Conservation (phyloP, 441 rosid genomes). For the Corymbia citriodora region DNA sequence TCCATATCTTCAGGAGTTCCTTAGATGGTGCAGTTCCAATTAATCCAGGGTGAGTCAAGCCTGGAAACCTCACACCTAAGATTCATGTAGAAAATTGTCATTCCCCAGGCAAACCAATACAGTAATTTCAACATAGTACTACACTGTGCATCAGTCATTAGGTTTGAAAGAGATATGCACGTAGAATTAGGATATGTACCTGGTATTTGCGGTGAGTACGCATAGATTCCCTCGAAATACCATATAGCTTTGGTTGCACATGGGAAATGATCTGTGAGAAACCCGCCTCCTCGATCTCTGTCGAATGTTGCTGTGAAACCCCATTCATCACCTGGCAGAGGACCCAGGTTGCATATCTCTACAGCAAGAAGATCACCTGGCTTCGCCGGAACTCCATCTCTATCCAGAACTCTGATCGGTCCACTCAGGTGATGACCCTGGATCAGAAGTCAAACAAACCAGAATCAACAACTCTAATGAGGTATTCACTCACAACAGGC, state of each 20-base stretch:
- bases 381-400: slow-evolving; percentile 59
- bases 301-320: slow-evolving; percentile 79
- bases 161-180: neutral
- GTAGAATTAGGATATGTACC: slow-evolving; percentile 26
- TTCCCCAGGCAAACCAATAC: neutral
- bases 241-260: slow-evolving; percentile 89
- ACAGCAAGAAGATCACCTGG: slow-evolving; percentile 79
- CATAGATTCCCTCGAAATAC: slow-evolving; percentile 90
- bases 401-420: slow-evolving; percentile 61
- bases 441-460: neutral
- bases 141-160: neutral
- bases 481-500: neutral
- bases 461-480: neutral
- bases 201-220: slow-evolving; percentile 84
- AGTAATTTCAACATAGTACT: neutral
- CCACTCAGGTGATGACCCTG: slow-evolving; percentile 89
- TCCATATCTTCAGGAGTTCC: slow-evolving; percentile 77
- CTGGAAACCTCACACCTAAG: slow-evolving; percentile 83
- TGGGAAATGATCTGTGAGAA: slow-evolving; percentile 89
- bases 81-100: neutral
- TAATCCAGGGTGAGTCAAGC: slow-evolving; percentile 84
- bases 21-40: slow-evolving; percentile 88
- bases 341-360: slow-evolving; percentile 90
- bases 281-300: slow-evolving; percentile 92
- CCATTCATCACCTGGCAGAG: slow-evolving; percentile 90